Evolutionary conservation across 345 rosid genomes (phyloP), one percentile per base, ranked within the genome.

Genomic region (Citrus trifoliata): DNA sequence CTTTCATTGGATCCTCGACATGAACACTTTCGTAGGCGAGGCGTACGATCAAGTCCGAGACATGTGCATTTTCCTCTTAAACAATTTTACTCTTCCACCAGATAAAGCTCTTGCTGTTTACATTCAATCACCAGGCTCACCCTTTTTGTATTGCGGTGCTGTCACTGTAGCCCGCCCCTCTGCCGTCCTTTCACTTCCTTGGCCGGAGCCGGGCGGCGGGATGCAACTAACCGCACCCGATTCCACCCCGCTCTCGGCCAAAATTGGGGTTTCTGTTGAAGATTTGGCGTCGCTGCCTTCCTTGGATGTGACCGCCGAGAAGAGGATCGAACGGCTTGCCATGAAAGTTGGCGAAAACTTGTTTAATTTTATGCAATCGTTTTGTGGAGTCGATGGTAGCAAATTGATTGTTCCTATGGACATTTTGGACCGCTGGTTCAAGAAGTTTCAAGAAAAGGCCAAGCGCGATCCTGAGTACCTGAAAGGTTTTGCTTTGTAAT

Each of bases 311-410:
- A 89, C 84, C 18, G 90, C 93, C 14, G 97, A 82, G 89, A 88
- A 86, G 76, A 88, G 84, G 74, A 88, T 96, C 74, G 99, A 94
- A 80, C 83, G 95, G 80, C 71, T 96, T 71, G 98, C 98, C 37
- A 86, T 95, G 99, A 95, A 76, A 83, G 98, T 95, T 1, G 99
- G 99, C n/a, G 97, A 95, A 89, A 91, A 94, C 74, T 75, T 92
- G 80, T 96, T 96, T 71, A 94, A 94, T 63, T 96, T 92, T 64
- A 96, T 96, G 99, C 99, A 96, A 84, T 96, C 99, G 33, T 96
- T 96, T 67, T 96, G 98, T 73, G 97, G 97, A 7, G 90, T 90
- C 22, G 98, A 96, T 76, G 97, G 97, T 35, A 90, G 87, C 80
- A 94, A 81, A 74, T 83, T 94, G 88, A 86, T 96, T 51, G 99